Evolutionary conservation across 176 grass and related monocot species (phyloP).

Genomic region (Hsuehochloa calcarea): DNA sequence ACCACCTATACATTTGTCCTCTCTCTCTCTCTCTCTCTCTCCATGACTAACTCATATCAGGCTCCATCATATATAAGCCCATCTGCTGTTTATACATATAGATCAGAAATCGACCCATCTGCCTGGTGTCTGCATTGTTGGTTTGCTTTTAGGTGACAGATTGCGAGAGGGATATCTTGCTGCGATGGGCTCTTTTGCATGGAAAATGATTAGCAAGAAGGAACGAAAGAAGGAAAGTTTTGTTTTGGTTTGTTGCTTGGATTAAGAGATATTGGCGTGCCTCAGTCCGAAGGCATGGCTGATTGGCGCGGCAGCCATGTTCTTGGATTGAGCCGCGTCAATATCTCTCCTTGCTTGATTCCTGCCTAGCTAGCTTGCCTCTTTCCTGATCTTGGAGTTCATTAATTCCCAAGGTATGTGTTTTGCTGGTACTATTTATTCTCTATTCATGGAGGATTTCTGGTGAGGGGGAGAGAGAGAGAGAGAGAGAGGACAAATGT

Average conservation of each 20-base stretch:
- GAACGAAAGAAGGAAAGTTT: neutral
- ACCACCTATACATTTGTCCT: neutral
- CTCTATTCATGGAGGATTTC: neutral
- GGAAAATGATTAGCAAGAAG: neutral
- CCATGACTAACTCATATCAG: neutral
- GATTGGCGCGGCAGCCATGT: slow-evolving; percentile 44
- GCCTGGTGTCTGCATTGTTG: neutral
- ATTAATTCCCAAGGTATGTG: neutral
- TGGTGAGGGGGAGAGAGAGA: too few species aligned
- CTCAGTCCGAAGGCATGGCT: slow-evolving; percentile 74
- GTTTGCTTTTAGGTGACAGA: neutral
- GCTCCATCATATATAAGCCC: neutral
- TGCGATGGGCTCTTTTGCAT: neutral
- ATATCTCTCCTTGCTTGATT: slow-evolving; percentile 56
- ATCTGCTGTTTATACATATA: neutral
- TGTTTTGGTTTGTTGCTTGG: slow-evolving; percentile 19
- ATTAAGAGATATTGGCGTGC: slow-evolving; percentile 79
- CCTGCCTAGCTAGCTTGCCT: neutral
- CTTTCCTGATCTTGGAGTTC: neutral
- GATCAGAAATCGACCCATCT: neutral
- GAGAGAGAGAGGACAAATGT: neutral
- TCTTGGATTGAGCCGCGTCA: slow-evolving; percentile 94
- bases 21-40: slow-evolving; percentile 1
- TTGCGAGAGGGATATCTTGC: neutral
- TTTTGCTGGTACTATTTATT: neutral